phyloP scores from a whole-genome alignment of 2,329 filamentous ascomycete genomes.

The Epichloe sp. region DNA sequence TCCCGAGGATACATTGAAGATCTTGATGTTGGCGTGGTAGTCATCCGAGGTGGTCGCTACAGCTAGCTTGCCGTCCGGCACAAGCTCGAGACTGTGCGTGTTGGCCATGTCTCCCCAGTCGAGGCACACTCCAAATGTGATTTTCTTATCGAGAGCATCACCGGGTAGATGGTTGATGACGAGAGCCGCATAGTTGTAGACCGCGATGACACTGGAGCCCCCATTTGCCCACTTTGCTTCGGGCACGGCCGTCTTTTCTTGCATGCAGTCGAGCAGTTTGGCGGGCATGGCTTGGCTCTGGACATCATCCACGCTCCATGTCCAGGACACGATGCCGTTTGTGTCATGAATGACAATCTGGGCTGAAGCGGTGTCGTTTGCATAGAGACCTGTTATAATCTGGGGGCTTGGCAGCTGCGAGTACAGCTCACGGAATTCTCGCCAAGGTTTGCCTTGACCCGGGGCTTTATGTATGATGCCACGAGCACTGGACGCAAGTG shows the following conservation, averaged over 20 bases:
- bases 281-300: not conserved
- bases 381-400: not conserved
- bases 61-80: not conserved
- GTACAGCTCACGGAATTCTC: not conserved
- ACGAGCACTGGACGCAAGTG: not conserved
- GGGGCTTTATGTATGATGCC: not conserved
- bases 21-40: not conserved
- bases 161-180: slow-evolving; percentile 3
- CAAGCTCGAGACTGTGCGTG: slow-evolving; percentile 1
- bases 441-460: not conserved
- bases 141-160: not conserved
- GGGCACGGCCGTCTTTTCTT: not conserved
- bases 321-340: not conserved
- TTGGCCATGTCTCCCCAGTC: not conserved
- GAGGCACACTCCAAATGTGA: slow-evolving; percentile 1
- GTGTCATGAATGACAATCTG: not conserved
- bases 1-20: not conserved
- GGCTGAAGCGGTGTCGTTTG: not conserved
- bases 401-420: not conserved
- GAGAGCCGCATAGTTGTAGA: not conserved
- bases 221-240: slow-evolving; percentile 1
- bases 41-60: not conserved
- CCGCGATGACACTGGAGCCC: not conserved
- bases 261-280: not conserved
- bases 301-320: not conserved